Evolutionary conservation across 2,329 filamentous ascomycete genomes (phyloP).

Genomic region (Cercospora sp.): DNA sequence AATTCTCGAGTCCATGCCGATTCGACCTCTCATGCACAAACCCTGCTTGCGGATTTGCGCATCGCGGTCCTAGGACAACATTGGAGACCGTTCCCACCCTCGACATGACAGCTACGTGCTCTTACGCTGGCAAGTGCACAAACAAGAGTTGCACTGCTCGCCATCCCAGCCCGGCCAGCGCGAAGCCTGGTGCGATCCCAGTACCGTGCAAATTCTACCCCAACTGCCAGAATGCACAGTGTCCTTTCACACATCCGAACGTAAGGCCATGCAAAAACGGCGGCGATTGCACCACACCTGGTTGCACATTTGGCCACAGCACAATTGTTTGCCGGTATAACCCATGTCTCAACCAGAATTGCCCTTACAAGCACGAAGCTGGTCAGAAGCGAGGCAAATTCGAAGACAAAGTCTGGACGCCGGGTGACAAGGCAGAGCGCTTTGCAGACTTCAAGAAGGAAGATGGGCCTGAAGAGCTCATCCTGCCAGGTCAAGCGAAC

Average conservation of each 20-base stretch:
- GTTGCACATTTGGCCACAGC: conserved; percentile 88
- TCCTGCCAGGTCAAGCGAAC: conserved; percentile 34
- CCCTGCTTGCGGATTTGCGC: conserved; percentile 85
- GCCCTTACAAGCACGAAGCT: conserved; percentile 85
- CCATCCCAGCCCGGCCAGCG: conserved; percentile 87
- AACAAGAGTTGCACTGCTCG: conserved; percentile 91
- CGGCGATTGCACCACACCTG: conserved; percentile 74
- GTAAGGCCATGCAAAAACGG: conserved; percentile 91
- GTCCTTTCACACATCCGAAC: conserved; percentile 83
- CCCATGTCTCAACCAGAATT: conserved; percentile 86
- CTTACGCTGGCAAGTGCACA: conserved; percentile 87
- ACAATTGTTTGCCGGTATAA: conserved; percentile 85
- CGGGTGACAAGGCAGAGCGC: conserved; percentile 41
- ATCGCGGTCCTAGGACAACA: conserved; percentile 82
- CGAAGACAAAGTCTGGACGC: conserved; percentile 88
- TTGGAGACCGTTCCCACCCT: conserved; percentile 66
- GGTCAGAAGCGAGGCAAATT: conserved; percentile 81
- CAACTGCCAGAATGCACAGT: conserved; percentile 86
- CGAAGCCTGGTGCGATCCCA: conserved; percentile 77
- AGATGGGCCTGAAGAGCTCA: conserved; percentile 37
- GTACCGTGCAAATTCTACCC: conserved; percentile 89
- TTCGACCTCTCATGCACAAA: conserved; percentile 89
- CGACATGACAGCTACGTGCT: conserved; percentile 78
- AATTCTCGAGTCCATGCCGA: conserved; percentile 72
- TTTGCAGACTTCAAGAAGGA: conserved; percentile 31